A percentile compares a stretch with the other conserved stretches of the same genome.
Evolutionary conservation across 441 rosid genomes (phyloP).

Genomic region (Populus hybrid): DNA sequence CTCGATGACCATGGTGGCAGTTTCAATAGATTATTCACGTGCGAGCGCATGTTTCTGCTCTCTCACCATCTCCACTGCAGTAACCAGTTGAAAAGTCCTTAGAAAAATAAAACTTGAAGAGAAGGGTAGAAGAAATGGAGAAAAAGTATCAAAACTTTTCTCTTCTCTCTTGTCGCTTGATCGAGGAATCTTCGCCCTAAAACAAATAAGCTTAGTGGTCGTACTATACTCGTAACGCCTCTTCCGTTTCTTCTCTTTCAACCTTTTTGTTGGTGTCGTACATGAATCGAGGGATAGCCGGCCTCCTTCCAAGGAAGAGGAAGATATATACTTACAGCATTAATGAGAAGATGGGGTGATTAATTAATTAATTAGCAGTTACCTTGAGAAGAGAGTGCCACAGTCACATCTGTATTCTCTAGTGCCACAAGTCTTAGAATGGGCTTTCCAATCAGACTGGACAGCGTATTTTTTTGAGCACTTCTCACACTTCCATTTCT

Average conservation of each 20-base stretch:
- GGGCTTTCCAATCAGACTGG: conserved; percentile 98
- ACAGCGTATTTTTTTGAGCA: conserved; percentile 92
- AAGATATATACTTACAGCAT: no score
- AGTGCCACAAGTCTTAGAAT: conserved; percentile 92
- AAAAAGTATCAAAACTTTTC: not conserved
- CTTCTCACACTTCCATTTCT: conserved; percentile 93
- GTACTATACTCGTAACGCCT: conserved; percentile 9
- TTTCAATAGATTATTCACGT: conserved; percentile 58
- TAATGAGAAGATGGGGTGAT: not conserved
- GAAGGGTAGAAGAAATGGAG: not conserved
- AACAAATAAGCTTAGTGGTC: conserved; percentile 21
- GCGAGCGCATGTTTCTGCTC: conserved; percentile 29
- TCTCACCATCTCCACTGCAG: conserved; percentile 14
- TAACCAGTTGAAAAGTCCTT: not conserved
- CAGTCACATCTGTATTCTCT: conserved; percentile 86
- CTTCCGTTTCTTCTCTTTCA: not conserved
- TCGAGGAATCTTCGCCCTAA: conserved; percentile 38
- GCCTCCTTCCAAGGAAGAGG: not conserved
- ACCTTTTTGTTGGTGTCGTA: not conserved
- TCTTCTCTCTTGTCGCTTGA: conserved; percentile 13
- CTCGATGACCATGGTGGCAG: conserved; percentile 46
- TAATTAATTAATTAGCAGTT: not conserved
- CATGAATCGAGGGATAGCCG: not conserved
- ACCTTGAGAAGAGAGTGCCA: conserved; percentile 94
- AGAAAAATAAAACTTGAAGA: not conserved